phyloP scores from a whole-genome alignment of 768 basidiomycete genomes.

The Tulasnella sp. region DNA sequence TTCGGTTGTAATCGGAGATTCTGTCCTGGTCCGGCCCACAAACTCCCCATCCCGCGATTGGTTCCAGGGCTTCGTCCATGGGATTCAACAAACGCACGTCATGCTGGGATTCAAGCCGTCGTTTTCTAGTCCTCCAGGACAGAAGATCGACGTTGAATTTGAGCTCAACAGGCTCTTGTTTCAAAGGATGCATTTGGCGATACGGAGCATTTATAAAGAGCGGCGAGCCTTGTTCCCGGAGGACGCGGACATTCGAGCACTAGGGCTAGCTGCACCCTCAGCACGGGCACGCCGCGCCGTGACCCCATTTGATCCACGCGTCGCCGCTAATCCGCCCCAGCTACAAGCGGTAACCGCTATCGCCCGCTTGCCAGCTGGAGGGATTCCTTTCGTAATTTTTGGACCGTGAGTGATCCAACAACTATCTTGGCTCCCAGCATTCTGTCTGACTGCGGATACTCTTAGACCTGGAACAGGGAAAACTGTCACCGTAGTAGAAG shows the following conservation, averaged over 20 bases:
- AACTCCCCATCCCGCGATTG: conserved; percentile 22
- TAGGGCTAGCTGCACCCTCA: conserved; percentile 1
- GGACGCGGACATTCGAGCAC: conserved; percentile 25
- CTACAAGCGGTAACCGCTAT: conserved; percentile 6
- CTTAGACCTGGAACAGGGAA: conserved; percentile 57
- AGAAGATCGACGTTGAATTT: conserved; percentile 48
- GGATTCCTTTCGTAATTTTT: conserved; percentile 9
- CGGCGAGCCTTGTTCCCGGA: conserved; percentile 44
- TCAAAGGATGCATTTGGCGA: conserved; percentile 48
- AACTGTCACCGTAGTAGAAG: conserved; percentile 57
- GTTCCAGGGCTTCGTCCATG: conserved; percentile 43
- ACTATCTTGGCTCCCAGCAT: background rate
- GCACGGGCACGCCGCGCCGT: background rate
- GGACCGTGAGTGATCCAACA: conserved; percentile 7
- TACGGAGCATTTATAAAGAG: conserved; percentile 32
- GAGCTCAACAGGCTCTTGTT: conserved; percentile 47
- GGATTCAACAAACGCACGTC: conserved; percentile 37
- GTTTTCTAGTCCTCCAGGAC: conserved; percentile 36
- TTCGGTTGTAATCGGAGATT: conserved; percentile 48
- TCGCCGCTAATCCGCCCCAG: conserved; percentile 8
- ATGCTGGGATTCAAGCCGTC: conserved; percentile 41
- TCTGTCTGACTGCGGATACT: background rate
- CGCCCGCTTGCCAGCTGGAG: background rate
- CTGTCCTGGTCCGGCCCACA: conserved; percentile 31
- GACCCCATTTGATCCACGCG: conserved; percentile 14